These are phyloP conservation scores for Podaxis sp. DNA, from an alignment of 768 basidiomycete genomes.

Conservation along the genomic window DNA sequence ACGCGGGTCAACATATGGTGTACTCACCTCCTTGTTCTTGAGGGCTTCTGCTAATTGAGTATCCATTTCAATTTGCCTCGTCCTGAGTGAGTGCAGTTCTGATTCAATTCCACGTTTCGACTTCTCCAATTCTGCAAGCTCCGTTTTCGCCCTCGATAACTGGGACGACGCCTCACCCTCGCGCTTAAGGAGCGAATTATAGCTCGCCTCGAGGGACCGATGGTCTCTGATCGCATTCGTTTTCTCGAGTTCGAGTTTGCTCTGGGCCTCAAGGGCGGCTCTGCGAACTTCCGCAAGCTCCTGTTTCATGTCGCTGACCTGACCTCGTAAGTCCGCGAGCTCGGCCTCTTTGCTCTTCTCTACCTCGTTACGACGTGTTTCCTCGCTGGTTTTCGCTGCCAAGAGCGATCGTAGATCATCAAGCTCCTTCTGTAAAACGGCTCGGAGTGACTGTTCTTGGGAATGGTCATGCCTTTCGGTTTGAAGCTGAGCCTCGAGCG, in stretches of 20 bases:
- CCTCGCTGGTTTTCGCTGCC: conserved; percentile 83
- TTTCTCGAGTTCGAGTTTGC: conserved; percentile 71
- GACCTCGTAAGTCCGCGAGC: conserved; percentile 62
- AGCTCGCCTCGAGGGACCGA: conserved; percentile 50
- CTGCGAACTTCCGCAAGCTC: conserved; percentile 66
- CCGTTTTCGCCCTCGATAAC: conserved; percentile 42
- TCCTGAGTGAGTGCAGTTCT: conserved; percentile 65
- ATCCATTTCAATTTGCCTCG: conserved; percentile 66
- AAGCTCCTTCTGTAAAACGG: conserved; percentile 74
- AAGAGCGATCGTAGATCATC: conserved; percentile 83
- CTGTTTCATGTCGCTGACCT: conserved; percentile 55
- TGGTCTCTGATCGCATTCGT: conserved; percentile 63
- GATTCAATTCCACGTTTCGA: conserved; percentile 63
- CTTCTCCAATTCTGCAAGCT: conserved; percentile 60
- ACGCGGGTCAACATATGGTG: neutral
- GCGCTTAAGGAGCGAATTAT: conserved; percentile 60
- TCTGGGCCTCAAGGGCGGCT: conserved; percentile 58
- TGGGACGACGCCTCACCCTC: conserved; percentile 50
- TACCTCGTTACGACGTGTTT: conserved; percentile 75
- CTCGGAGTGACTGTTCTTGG: conserved; percentile 41
- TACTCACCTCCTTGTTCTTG: conserved; percentile 70
- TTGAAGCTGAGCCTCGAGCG: conserved; percentile 55
- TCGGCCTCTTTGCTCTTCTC: conserved; percentile 88
- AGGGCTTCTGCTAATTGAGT: conserved; percentile 54
- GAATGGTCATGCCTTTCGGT: conserved; percentile 51